Evolutionary conservation across 495 filamentous ascomycete genomes (phyloP), one percentile per base, ranked within the genome.

Genomic region (Aspergillus egyptiacus): DNA sequence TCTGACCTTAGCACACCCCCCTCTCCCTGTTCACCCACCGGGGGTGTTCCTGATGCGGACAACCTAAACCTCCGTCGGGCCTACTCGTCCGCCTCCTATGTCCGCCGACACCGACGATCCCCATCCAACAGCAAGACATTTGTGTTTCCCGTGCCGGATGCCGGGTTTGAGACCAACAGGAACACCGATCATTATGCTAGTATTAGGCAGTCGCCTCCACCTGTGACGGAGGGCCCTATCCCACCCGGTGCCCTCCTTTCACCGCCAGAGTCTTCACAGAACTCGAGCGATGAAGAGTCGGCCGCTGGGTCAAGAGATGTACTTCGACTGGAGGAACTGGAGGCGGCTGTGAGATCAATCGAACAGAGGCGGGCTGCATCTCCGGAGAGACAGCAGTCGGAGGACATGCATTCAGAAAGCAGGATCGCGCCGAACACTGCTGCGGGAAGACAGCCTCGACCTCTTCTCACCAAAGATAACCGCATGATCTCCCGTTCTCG

Each of bases 211-310:
- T 91, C 89, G 18, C 86, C 87, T 13, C 84, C 87, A 22, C 87
- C 88, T 10, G 61, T 85, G 35, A 87, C 78, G 53, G 79, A 83
- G 68, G 77, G 79, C 25, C 65, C 71, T 32, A 88, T 95, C 63
- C 87, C 89, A 25, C 77, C 80, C 28, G 88, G 85, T 41, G 89
- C 89, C 30, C 74, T 94, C 38, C 83, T 91, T 19, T 94, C 91
- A 2, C 90, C 90, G 17, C 91, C 91, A 0, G 91, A 96, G 46
- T 96, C 91, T 9, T 69, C 73, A 6, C 73, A 76, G 28, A 82
- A 79, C 58, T 86, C 83, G 0, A 88, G 87, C 62, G 93, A 98
- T 64, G 91, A 96, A 57, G 93, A 96, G 52, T 55, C 69, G 56
- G 46, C 75, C 67, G 58, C 60, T 63, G 15, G 68, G 73, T 44